Conservation (phyloP, 2,329 filamentous ascomycete species). For the Aspergillus fumigatiaffinis region DNA sequence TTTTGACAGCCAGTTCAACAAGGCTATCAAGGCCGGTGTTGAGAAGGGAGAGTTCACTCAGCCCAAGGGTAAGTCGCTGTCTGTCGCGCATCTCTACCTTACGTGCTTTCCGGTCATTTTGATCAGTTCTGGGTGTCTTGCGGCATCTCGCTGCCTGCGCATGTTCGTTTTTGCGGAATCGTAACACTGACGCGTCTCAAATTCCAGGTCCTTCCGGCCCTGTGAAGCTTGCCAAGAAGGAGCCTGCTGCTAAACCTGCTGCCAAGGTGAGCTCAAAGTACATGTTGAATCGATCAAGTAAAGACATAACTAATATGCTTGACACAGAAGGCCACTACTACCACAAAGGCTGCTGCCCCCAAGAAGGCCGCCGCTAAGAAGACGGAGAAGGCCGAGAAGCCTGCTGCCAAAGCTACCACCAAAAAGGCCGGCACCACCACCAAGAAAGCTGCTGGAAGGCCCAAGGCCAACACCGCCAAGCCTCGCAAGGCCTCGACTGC, state of each 20-base stretch:
- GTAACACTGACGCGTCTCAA: conserved; percentile 26
- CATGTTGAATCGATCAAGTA: background rate
- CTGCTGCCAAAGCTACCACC: conserved; percentile 44
- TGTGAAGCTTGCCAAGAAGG: conserved; percentile 89
- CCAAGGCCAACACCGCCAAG: conserved; percentile 52
- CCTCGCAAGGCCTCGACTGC: conserved; percentile 49
- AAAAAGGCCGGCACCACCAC: conserved; percentile 39
- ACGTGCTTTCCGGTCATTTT: background rate
- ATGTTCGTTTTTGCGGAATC: conserved; percentile 2
- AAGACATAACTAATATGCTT: background rate
- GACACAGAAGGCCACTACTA: conserved; percentile 44
- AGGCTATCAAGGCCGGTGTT: conserved; percentile 74
- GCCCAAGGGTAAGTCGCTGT: conserved; percentile 70
- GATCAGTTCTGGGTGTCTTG: background rate
- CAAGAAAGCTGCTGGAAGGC: conserved; percentile 51
- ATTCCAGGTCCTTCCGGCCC: conserved; percentile 72
- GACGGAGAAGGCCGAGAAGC: conserved; percentile 40
- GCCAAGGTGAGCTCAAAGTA: conserved; percentile 26
- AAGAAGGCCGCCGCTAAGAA: conserved; percentile 47
- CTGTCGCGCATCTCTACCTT: conserved; percentile 3
- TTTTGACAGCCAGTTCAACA: conserved; percentile 78
- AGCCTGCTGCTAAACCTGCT: conserved; percentile 44
- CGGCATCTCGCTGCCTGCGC: conserved; percentile 1
- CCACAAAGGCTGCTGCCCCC: conserved; percentile 26
- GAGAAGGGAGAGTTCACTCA: conserved; percentile 84